Conservation (phyloP, 441 rosid species). For the Raphanus hybrid region DNA sequence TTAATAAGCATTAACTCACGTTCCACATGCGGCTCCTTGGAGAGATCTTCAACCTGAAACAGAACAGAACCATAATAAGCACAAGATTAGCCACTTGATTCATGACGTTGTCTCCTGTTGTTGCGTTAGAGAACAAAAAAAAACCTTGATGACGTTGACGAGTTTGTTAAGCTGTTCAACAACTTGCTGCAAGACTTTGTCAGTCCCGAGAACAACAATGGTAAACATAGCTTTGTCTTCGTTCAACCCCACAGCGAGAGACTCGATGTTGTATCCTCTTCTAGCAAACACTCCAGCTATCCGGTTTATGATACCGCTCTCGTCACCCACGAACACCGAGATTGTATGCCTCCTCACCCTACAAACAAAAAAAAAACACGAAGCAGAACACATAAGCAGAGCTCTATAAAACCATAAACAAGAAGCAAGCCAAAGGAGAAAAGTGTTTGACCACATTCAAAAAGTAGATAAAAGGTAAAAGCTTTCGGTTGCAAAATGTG, state of each 20-base stretch:
- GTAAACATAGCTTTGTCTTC: conserved; percentile 89
- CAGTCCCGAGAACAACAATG: conserved; percentile 80
- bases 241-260: conserved; percentile 88
- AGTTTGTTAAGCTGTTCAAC: conserved; percentile 88
- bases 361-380: background rate
- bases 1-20: conserved; percentile 92
- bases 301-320: conserved; percentile 89
- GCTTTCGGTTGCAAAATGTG: background rate
- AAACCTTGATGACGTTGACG: conserved; percentile 84
- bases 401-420: no score
- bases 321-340: conserved; percentile 89
- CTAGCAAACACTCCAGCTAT: conserved; percentile 93
- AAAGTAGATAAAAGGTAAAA: background rate
- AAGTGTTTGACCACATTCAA: background rate
- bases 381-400: no score
- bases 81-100: conserved; percentile 10
- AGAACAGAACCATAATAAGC: conserved; percentile 22
- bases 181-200: conserved; percentile 73
- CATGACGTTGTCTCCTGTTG: no score
- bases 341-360: conserved; percentile 79
- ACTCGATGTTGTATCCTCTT: conserved; percentile 90
- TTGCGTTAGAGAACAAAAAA: no score
- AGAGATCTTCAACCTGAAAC: conserved; percentile 82
- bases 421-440: no score
- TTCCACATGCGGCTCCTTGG: conserved; percentile 92